A percentile compares a stretch with the other conserved stretches of the same genome.
phyloP scores from a whole-genome alignment of 2,329 filamentous ascomycete genomes.

The Talaromyces piceae region DNA sequence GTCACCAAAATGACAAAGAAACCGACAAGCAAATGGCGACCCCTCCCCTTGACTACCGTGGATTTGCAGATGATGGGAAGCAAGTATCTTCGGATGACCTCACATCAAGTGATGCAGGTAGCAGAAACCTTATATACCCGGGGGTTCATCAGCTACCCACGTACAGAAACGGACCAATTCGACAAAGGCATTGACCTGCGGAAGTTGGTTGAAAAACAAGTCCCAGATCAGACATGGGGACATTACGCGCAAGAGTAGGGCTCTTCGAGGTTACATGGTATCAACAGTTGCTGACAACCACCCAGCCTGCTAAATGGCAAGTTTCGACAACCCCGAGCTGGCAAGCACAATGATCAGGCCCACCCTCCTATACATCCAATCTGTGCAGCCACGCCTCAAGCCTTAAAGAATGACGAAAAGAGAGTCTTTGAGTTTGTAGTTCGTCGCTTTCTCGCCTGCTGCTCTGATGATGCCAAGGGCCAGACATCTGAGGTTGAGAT shows the following conservation, averaged over 20 bases:
- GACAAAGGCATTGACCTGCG: slow-evolving; percentile 81
- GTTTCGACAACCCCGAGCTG: slow-evolving; percentile 74
- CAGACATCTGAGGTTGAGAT: slow-evolving; percentile 79
- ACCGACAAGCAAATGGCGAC: slow-evolving; percentile 89
- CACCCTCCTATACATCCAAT: slow-evolving; percentile 97
- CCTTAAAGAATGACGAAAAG: slow-evolving; percentile 58
- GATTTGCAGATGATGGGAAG: slow-evolving; percentile 95
- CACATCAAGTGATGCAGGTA: slow-evolving; percentile 79
- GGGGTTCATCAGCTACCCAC: slow-evolving; percentile 94
- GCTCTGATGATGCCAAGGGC: slow-evolving; percentile 86
- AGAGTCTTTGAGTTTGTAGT: slow-evolving; percentile 88
- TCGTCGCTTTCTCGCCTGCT: slow-evolving; percentile 88
- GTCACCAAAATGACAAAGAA: slow-evolving; percentile 84
- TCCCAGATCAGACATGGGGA: slow-evolving; percentile 69
- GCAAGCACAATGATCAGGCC: slow-evolving; percentile 88
- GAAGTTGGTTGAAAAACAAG: slow-evolving; percentile 75
- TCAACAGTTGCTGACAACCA: not conserved
- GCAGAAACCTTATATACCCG: slow-evolving; percentile 87
- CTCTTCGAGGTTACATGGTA: not conserved
- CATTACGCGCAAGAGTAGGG: slow-evolving; percentile 60
- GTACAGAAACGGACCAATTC: slow-evolving; percentile 95
- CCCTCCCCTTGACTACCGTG: slow-evolving; percentile 86
- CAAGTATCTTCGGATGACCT: slow-evolving; percentile 79
- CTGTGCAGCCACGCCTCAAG: slow-evolving; percentile 61
- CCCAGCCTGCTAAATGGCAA: slow-evolving; percentile 59